phyloP scores from a whole-genome alignment of 1,284 basidiomycete species.

The Rhodotorula glutinis region DNA sequence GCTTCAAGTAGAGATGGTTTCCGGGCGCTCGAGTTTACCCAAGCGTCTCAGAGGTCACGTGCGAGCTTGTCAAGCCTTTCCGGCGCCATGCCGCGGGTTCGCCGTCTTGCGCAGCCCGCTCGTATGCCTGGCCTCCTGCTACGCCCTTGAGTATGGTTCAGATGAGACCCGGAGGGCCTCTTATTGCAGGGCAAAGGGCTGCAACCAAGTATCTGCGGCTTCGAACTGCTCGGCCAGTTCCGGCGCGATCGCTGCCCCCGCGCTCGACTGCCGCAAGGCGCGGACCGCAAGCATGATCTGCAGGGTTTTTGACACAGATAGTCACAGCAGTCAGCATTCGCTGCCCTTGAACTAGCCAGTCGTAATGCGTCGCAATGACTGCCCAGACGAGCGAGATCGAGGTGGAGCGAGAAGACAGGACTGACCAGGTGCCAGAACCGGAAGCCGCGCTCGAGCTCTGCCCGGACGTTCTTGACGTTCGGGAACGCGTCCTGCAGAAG shows the following conservation, averaged over 20 bases:
- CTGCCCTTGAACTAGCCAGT: background rate
- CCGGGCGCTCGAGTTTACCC: no score
- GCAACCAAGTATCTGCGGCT: constrained; percentile 86
- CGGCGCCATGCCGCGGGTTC: no score
- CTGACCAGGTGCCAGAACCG: constrained; percentile 93
- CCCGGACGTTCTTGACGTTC: constrained; percentile 79
- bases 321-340: background rate
- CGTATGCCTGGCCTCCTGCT: no score
- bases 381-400: constrained; percentile 7
- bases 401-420: background rate
- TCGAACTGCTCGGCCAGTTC: constrained; percentile 92
- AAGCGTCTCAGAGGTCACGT: no score
- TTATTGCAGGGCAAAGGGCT: constrained; percentile 50
- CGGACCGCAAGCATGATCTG: constrained; percentile 85
- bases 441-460: constrained; percentile 91
- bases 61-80: no score
- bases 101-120: no score
- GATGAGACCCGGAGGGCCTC: background rate
- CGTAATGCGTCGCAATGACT: background rate
- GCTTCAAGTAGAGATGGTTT: no score
- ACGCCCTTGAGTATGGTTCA: no score
- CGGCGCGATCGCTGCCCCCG: constrained; percentile 62
- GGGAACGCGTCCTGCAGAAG: constrained; percentile 90
- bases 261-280: constrained; percentile 72
- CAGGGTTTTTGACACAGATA: no score